Conservation (phyloP, 768 basidiomycete genomes). For the Leccinum incarnatum region DNA sequence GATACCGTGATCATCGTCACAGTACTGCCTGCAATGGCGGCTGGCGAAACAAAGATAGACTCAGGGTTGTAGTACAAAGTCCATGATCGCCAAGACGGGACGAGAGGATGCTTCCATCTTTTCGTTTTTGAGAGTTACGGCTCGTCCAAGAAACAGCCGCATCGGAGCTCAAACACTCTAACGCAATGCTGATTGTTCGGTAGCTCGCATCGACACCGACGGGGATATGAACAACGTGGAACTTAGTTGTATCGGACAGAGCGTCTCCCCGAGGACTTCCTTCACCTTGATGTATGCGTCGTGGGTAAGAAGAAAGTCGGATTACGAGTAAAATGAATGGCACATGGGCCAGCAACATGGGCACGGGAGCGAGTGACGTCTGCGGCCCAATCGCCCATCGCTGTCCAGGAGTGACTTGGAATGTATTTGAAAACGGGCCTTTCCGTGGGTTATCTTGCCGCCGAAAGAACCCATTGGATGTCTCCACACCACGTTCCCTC, state of each 20-base stretch:
- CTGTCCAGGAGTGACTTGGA: not conserved
- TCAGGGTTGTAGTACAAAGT: not conserved
- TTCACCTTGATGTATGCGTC: not conserved
- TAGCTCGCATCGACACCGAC: constrained; percentile 10
- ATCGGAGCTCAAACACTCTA: constrained; percentile 1
- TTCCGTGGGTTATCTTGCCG: constrained; percentile 22
- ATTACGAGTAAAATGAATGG: constrained; percentile 16
- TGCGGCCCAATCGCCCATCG: constrained; percentile 9
- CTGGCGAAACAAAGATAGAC: not conserved
- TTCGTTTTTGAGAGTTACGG: not conserved
- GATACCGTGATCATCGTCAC: not conserved
- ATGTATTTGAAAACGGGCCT: constrained; percentile 23
- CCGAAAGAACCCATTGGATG: constrained; percentile 12
- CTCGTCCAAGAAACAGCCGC: not conserved
- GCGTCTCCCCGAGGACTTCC: constrained; percentile 16
- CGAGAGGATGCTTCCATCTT: not conserved
- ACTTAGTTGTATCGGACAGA: constrained; percentile 14
- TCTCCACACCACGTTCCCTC: constrained; percentile 34
- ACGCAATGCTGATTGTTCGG: constrained; percentile 6
- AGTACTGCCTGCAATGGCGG: not conserved
- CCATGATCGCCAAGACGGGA: constrained; percentile 16
- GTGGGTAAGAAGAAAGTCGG: constrained; percentile 1
- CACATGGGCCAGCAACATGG: constrained; percentile 23
- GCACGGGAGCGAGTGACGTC: constrained; percentile 23
- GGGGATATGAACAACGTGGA: constrained; percentile 2